Percentiles rank a stretch among this genome's conserved stretches.
phyloP scores from a whole-genome alignment of 2,329 filamentous ascomycete genomes.

The Penicillium janthinellum region DNA sequence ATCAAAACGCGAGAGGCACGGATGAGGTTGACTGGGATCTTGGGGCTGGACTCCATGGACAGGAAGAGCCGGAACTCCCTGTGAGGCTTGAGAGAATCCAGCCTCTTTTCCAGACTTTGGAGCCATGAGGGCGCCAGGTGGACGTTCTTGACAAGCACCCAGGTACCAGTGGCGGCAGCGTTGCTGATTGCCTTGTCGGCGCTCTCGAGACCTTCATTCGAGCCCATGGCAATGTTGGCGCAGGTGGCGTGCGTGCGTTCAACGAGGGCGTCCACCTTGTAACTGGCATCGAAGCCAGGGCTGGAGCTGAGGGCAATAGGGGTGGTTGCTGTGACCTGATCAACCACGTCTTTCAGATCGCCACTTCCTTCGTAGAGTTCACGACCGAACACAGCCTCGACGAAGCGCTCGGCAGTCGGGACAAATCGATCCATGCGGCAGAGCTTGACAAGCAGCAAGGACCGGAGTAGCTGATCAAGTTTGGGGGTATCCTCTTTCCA shows the following conservation, averaged over 20 bases:
- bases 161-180: constrained; percentile 86
- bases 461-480: constrained; percentile 75
- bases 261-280: constrained; percentile 96
- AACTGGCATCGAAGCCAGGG: constrained; percentile 95
- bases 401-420: constrained; percentile 88
- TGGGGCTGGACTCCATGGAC: constrained; percentile 95
- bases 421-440: constrained; percentile 96
- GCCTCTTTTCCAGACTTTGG: constrained; percentile 93
- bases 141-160: constrained; percentile 99
- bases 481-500: constrained; percentile 68
- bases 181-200: constrained; percentile 95
- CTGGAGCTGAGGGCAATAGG: constrained; percentile 92
- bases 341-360: constrained; percentile 81
- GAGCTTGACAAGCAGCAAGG: constrained; percentile 88
- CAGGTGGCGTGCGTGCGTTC: constrained; percentile 79
- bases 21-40: constrained; percentile 94
- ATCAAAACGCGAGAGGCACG: constrained; percentile 92
- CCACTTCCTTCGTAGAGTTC: constrained; percentile 81
- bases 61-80: constrained; percentile 91
- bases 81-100: constrained; percentile 93
- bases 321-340: constrained; percentile 78
- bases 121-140: constrained; percentile 95
- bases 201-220: constrained; percentile 86
- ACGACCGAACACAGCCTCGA: constrained; percentile 78
- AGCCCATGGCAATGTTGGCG: constrained; percentile 98